These are phyloP conservation scores for Trichoderma oligosporum DNA, from an alignment of 2,329 filamentous ascomycete species.

Conservation along the genomic window DNA sequence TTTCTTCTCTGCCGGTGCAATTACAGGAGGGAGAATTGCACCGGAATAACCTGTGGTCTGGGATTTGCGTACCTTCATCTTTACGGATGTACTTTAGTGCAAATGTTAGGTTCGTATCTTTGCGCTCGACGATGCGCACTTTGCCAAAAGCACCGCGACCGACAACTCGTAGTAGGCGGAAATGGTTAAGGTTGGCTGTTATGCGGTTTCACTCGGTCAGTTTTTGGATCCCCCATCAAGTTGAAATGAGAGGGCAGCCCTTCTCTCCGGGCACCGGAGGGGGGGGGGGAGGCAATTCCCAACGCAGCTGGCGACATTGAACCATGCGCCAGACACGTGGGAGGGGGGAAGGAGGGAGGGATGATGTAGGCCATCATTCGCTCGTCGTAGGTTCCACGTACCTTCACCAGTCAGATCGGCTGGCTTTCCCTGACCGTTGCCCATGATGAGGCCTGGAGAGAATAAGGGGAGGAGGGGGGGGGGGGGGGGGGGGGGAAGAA, in stretches of 20 bases:
- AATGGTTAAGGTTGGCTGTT: conserved; percentile 95
- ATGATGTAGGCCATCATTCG: conserved; percentile 6
- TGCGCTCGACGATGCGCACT: conserved; percentile 95
- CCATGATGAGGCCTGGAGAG: conserved; percentile 64
- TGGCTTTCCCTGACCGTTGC: conserved; percentile 92
- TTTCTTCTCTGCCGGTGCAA: neutral
- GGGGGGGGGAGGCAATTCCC: neutral
- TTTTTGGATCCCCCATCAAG: neutral
- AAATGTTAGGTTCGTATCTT: conserved; percentile 90
- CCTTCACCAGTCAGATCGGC: conserved; percentile 91
- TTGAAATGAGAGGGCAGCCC: neutral
- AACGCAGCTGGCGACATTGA: neutral
- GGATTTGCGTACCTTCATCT: conserved; percentile 75
- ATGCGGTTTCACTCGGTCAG: conserved; percentile 9
- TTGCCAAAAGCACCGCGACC: conserved; percentile 98
- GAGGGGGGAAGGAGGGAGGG: conserved; percentile 19
- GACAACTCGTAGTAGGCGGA: conserved; percentile 89
- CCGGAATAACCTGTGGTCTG: neutral
- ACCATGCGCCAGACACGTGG: conserved; percentile 13
- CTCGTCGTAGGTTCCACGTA: conserved; percentile 41
- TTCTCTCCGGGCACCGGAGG: neutral
- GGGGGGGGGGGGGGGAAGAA: conserved; percentile 22
- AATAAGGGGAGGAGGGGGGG: conserved; percentile 22
- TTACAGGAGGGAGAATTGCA: neutral
- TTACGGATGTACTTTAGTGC: conserved; percentile 98